Evolutionary conservation across 2,329 filamentous ascomycete genomes (phyloP).

Genomic region (Diplocarpon mali): DNA sequence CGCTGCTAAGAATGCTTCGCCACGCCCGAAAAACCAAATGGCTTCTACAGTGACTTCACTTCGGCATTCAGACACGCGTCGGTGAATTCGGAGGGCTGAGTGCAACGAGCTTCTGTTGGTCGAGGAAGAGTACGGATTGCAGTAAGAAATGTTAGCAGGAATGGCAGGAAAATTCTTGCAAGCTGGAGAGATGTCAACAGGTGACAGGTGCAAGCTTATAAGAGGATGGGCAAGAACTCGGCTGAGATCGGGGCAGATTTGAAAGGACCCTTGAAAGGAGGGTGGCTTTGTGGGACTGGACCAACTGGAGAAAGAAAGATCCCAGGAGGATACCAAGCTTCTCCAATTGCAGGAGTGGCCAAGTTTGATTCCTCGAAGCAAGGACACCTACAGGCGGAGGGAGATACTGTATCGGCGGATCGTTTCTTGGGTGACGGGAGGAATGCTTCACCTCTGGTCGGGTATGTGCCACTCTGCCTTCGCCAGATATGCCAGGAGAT

Average conservation of each 20-base stretch:
- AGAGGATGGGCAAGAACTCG: conserved; percentile 11
- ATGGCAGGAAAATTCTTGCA: conserved; percentile 19
- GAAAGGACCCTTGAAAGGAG: conserved; percentile 12
- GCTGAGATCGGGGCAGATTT: background rate
- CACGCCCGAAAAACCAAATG: conserved; percentile 9
- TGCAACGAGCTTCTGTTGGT: conserved; percentile 17
- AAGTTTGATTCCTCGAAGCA: conserved; percentile 17
- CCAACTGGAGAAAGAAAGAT: conserved; percentile 9
- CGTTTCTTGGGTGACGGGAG: conserved; percentile 14
- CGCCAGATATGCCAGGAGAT: conserved; percentile 3
- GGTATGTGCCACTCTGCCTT: conserved; percentile 19
- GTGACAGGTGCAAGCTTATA: conserved; percentile 23
- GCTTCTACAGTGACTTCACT: conserved; percentile 6
- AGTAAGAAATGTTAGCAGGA: conserved; percentile 26
- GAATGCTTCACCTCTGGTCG: conserved; percentile 24
- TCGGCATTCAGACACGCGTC: conserved; percentile 12
- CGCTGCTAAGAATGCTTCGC: conserved; percentile 23
- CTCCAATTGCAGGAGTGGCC: conserved; percentile 12
- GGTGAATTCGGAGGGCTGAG: conserved; percentile 10
- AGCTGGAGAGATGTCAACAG: conserved; percentile 23
- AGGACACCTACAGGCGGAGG: conserved; percentile 14
- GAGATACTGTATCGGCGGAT: conserved; percentile 7
- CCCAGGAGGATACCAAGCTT: conserved; percentile 11
- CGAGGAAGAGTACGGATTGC: conserved; percentile 24
- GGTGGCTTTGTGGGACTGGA: conserved; percentile 17